Evolutionary conservation across 2,329 filamentous ascomycete species (phyloP), one percentile per base, ranked within the genome.

Genomic region (Fusarium subglutinans): DNA sequence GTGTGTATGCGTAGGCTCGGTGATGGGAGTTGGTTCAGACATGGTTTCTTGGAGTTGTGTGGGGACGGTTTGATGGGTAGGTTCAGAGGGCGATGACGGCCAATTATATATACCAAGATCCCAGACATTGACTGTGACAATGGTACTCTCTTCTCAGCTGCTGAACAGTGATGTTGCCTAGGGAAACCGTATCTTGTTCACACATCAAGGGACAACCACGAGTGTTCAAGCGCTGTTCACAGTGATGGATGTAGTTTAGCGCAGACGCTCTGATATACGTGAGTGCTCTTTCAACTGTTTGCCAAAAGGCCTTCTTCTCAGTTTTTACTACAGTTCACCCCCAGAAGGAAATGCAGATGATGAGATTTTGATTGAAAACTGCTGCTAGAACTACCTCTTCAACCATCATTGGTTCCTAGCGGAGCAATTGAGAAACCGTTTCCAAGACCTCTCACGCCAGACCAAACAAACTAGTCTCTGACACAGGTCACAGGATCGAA

Each of bases 91-190:
- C 8, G 30, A 20, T 24, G 17, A 2, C 30, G 12, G 30, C 20
- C n/a, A 20, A 20, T 24, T 51, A 47, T 35, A 35, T 20, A 51
- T 20, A 6, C 17, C 8, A 14, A 24, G 3, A 10, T 20, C 3
- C 4, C 5, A 3, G 17, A 24, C 0, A 8, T 11, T 6, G 17
- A 4, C 11, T 20, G 30, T 20, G 17, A 51, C 4, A 8, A 24
- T 4, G 11, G 2, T 14, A 6, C 5, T 24, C 8, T 51, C 8
- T 24, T n/a, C 12, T 2, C 3, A 5, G 20, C 10, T 10, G 0
- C 11, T 14, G 48, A 14, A 51, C 22, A 35, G 22, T 11, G 22
- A 20, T 51, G 2, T 5, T 18, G 12, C 6, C 8, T 1, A 11
- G 5, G 17, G 6, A 14, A 11, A 14, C 12, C 4, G 2, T 4